These are phyloP conservation scores for Lagerstroemia speciosa DNA, from an alignment of 345 rosid species.

Conservation along the genomic window DNA sequence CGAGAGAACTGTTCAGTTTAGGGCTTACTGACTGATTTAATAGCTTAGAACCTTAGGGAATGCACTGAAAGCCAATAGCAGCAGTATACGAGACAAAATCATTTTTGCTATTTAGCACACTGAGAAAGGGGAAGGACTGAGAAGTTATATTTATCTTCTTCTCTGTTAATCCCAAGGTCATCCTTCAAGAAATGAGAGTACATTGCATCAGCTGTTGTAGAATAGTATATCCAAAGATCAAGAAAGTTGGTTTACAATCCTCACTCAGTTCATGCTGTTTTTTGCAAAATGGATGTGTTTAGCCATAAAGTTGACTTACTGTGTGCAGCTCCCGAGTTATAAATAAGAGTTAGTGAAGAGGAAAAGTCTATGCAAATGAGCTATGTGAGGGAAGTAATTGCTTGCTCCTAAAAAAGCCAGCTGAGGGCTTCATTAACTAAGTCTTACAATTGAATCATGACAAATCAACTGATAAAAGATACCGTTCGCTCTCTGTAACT, in stretches of 20 bases:
- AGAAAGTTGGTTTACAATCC: not conserved
- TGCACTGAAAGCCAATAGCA: too few species aligned
- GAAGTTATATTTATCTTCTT: not conserved
- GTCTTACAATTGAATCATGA: not conserved
- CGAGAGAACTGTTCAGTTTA: too few species aligned
- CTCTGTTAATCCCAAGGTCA: not conserved
- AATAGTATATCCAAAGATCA: not conserved
- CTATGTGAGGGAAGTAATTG: not conserved
- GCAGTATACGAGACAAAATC: not conserved
- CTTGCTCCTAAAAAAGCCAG: not conserved
- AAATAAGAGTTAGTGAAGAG: not conserved
- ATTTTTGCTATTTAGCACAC: not conserved
- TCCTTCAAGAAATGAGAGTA: not conserved
- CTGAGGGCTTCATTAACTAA: not conserved
- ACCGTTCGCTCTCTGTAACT: not conserved
- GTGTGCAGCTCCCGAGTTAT: not conserved
- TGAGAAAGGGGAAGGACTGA: not conserved
- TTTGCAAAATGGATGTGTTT: not conserved
- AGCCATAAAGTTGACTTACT: not conserved
- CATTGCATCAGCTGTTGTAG: not conserved
- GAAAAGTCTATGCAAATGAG: not conserved
- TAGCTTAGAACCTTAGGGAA: too few species aligned
- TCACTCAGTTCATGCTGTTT: not conserved
- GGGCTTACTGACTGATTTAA: too few species aligned
- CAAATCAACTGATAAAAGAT: not conserved